Evolutionary conservation across 2,329 filamentous ascomycete species (phyloP), one percentile per base, ranked within the genome.

Genomic region (Zarea fungicola): DNA sequence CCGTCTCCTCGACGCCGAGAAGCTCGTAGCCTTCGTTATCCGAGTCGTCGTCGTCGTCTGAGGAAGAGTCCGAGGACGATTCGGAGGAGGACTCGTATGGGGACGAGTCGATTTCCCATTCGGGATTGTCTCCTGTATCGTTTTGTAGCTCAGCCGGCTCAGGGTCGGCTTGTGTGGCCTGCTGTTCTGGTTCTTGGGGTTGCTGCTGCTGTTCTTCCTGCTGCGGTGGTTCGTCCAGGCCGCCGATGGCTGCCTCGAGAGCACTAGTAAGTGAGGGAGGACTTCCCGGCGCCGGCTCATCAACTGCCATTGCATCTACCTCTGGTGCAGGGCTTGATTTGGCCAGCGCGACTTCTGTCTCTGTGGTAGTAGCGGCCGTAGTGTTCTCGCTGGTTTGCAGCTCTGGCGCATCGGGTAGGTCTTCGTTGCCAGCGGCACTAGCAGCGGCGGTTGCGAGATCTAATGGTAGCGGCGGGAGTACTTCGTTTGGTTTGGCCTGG

Each of bases 71-170:
- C 60, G 86, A 86, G 0, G 85, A 85, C 1, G 85, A 88, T 14
- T 81, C 75, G 1, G 75, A 77, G 1, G 1, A 87, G 6, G 84
- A 87, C 59, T 84, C 81, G 60, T 86, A 86, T 0, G 86, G 86
- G 1, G 85, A 88, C 2, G 86, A 90, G 59, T 92, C 87, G 7
- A 77, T 71, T 62, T 95, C 89, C 88, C 89, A 97, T 65, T 96
- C 91, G 3, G 86, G 84, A 37, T 85, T 74, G 10, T 68, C 72
- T 48, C 58, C 58, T 42, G 65, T 55, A 11, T 65, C 65, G 29
- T 61, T 60, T 40, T 65, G 64, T n/a, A 65, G 60, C 26, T 31
- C 37, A 5, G 29, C 13, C 28, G 16, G 34, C 16, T 45, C 41
- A 2, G 25, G 25, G 14, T 31, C 35, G 34, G 35, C n/a, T 11